phyloP scores from a whole-genome alignment of 768 basidiomycete genomes.

The Mycena epipterygia region DNA sequence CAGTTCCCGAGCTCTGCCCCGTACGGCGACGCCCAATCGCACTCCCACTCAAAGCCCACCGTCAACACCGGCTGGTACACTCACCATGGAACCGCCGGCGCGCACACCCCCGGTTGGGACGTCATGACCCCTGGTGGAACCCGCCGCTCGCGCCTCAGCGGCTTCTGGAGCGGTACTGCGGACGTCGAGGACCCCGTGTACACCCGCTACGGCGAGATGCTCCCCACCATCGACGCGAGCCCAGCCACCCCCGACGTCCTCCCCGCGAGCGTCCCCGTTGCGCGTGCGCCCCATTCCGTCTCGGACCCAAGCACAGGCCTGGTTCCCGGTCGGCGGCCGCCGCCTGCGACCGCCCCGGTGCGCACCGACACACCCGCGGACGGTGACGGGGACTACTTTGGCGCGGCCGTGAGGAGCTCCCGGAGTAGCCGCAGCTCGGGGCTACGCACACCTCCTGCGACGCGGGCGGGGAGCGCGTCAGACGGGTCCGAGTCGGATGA shows the following conservation, averaged over 20 bases:
- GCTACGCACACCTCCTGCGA: slow-evolving; percentile 28
- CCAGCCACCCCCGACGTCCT: slow-evolving; percentile 14
- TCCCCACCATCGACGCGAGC: slow-evolving; percentile 34
- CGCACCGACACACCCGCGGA: slow-evolving; percentile 2
- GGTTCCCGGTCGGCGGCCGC: slow-evolving; percentile 15
- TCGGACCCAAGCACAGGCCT: too few relatives aligned
- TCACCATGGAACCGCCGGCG: background rate
- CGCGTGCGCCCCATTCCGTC: too few relatives aligned
- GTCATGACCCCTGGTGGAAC: slow-evolving; percentile 61
- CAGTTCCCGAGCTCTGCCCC: slow-evolving; percentile 28
- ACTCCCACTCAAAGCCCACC: background rate
- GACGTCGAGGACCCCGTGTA: slow-evolving; percentile 63
- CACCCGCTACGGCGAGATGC: background rate
- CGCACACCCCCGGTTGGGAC: slow-evolving; percentile 38
- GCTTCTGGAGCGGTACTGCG: slow-evolving; percentile 85
- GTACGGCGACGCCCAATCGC: slow-evolving; percentile 34
- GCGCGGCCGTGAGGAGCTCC: background rate
- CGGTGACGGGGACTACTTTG: slow-evolving; percentile 22
- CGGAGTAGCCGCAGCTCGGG: slow-evolving; percentile 6
- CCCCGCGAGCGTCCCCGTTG: background rate
- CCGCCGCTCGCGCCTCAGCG: slow-evolving; percentile 70
- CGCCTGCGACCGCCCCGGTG: slow-evolving; percentile 42
- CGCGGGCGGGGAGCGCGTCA: slow-evolving; percentile 27
- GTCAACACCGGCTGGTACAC: background rate
- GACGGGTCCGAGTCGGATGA: slow-evolving; percentile 5